These are phyloP conservation scores for Rhodosporidiobolus odoratus DNA, from an alignment of 768 basidiomycete genomes.

Conservation along the genomic window DNA sequence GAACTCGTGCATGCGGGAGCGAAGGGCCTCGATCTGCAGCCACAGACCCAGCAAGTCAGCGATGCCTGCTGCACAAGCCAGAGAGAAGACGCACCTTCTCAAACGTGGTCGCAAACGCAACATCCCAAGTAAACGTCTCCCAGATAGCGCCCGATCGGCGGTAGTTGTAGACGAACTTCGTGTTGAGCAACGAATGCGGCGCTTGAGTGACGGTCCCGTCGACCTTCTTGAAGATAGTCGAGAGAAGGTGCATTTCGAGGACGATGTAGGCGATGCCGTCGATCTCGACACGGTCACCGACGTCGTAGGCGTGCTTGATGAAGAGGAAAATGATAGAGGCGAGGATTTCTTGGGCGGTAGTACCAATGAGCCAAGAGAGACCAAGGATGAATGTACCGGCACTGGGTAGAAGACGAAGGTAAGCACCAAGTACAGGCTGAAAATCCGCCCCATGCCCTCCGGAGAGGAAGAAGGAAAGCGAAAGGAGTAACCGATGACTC, in stretches of 20 bases:
- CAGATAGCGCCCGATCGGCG: constrained; percentile 59
- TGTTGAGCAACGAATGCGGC: constrained; percentile 61
- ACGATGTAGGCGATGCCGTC: constrained; percentile 43
- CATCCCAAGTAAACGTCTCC: constrained; percentile 76
- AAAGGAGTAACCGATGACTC: not conserved
- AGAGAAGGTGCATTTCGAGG: constrained; percentile 63
- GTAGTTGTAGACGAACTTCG: constrained; percentile 47
- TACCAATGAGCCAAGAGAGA: constrained; percentile 51
- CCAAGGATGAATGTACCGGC: constrained; percentile 65
- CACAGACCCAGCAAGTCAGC: not conserved
- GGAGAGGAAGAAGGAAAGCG: not conserved
- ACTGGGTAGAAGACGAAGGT: constrained; percentile 3
- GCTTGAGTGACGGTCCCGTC: constrained; percentile 55
- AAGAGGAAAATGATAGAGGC: constrained; percentile 86
- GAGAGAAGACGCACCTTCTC: constrained; percentile 51
- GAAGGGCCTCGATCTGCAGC: constrained; percentile 60
- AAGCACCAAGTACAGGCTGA: not conserved
- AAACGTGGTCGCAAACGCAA: constrained; percentile 69
- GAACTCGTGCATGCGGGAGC: constrained; percentile 74
- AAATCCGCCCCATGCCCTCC: too few relatives aligned
- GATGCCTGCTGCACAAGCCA: not conserved
- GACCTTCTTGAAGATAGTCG: constrained; percentile 59
- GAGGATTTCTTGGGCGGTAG: constrained; percentile 70
- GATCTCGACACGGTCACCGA: constrained; percentile 63
- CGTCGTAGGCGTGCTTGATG: constrained; percentile 52